Conservation (phyloP, 1,139 yeast species). For the Magnusiomyces suaveolens region DNA sequence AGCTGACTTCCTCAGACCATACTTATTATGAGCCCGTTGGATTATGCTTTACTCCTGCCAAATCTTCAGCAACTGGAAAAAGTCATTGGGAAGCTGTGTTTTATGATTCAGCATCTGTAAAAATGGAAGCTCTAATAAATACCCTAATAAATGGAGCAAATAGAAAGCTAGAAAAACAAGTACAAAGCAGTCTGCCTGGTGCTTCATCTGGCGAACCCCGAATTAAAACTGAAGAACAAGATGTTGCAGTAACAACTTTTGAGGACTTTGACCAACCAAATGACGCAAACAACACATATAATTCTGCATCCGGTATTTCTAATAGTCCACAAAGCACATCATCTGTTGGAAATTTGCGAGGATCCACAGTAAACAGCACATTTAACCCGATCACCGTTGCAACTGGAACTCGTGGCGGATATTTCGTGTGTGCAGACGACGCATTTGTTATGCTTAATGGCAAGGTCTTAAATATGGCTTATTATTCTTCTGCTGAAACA, state of each 20-base stretch:
- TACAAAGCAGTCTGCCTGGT: not conserved
- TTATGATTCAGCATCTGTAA: constrained; percentile 3
- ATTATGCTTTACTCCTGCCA: not conserved
- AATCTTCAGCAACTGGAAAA: not conserved
- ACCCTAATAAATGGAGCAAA: not conserved
- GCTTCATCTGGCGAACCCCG: not conserved
- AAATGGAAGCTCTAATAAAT: not conserved
- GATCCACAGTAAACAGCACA: not conserved
- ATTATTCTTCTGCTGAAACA: not conserved
- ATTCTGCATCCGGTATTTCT: not conserved
- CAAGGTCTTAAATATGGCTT: not conserved
- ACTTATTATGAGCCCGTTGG: constrained; percentile 6
- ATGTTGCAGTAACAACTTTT: not conserved
- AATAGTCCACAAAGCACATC: not conserved
- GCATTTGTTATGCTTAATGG: constrained; percentile 2
- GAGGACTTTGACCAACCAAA: not conserved
- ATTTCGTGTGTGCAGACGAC: constrained; percentile 2
- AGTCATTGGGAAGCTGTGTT: constrained; percentile 5
- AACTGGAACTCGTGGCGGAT: not conserved
- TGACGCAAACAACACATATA: not conserved
- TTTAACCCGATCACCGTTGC: not conserved
- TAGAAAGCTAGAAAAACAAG: not conserved
- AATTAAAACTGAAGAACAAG: not conserved
- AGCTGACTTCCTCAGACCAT: constrained; percentile 34
- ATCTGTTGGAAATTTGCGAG: not conserved